phyloP scores from a whole-genome alignment of 2,329 filamentous ascomycete species.

The Fusarium multiceps region DNA sequence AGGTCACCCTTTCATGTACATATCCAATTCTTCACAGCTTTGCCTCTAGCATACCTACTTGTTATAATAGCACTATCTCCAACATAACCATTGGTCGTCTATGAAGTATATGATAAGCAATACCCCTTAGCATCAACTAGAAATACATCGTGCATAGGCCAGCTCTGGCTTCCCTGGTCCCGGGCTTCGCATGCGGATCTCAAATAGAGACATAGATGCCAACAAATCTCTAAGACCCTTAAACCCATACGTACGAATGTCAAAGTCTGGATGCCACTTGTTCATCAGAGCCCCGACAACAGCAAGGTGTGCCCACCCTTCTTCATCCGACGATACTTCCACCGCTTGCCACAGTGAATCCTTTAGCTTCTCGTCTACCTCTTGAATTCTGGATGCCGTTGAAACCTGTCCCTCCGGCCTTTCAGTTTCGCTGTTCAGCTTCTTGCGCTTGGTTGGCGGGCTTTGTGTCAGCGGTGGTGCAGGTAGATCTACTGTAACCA shows the following conservation, averaged over 20 bases:
- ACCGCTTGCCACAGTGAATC: conserved; percentile 34
- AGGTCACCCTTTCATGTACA: not conserved
- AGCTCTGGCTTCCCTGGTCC: not conserved
- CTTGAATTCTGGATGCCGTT: accelerated
- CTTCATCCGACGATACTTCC: conserved; percentile 34
- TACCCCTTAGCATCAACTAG: accelerated
- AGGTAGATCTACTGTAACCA: not conserved
- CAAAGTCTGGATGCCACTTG: conserved; percentile 48
- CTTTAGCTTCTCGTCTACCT: not conserved
- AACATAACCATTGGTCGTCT: accelerated
- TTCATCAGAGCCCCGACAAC: conserved; percentile 43
- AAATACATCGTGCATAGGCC: not conserved
- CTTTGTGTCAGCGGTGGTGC: not conserved
- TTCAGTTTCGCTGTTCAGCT: not conserved
- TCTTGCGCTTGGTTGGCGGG: not conserved
- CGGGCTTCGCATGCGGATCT: not conserved
- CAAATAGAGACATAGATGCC: not conserved
- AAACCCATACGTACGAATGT: conserved; percentile 46
- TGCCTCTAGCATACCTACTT: not conserved
- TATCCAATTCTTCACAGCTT: not conserved
- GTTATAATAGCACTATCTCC: not conserved
- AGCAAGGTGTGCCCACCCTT: conserved; percentile 47
- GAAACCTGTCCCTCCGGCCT: accelerated
- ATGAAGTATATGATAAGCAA: not conserved
- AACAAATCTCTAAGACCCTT: conserved; percentile 40